Evolutionary conservation across 1,284 basidiomycete genomes (phyloP), one percentile per base, ranked within the genome.

Genomic region (Ganoderma leucocontextum): DNA sequence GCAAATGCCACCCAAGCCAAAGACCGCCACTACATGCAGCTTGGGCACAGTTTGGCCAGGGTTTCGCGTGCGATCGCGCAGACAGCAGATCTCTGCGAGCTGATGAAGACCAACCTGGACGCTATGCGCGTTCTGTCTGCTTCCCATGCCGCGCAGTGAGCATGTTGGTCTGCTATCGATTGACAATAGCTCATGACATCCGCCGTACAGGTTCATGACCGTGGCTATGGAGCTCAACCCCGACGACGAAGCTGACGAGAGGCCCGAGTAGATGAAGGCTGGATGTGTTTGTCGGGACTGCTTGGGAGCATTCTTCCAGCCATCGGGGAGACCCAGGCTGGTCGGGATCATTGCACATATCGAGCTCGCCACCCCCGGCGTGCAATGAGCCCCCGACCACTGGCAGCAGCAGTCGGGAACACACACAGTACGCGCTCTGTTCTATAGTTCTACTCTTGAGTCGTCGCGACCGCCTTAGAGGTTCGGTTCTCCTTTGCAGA

Each of bases 91-190:
- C 81, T 93, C 15, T 91, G 89, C 77, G 91, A 91, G 76, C 87
- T 88, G 66, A 82, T 92, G 64, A 89, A 91, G 75, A 82, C 85
- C 60, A 91, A 92, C 80, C 78, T 93, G 62, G 85, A 91, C 71
- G 87, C 91, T 13, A 92, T 93, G 90, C 82, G 87, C 62, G 86
- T 86, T 13, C 88, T 93, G 72, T 87, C 90, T 22, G 91, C 89
- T 1, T 82, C 89, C 60, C 91, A 93, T 78, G 90, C 90, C 25
- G 90, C 91, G 60, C 91, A 91, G 90, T 91, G 74, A 70, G 87
- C 78, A 17, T 33, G 19, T 49, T 47, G 22, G 13, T 67, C n/a
- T 38, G 12, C 19, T 5, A 2, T 41, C 38, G 22, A 22, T 38
- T 42, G 58, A 6, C 19, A 17, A 29, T 60, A 25, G 22, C 15